Base-by-base conservation (phyloP, 441 rosid genomes). In the Oxalis stricta region DNA sequence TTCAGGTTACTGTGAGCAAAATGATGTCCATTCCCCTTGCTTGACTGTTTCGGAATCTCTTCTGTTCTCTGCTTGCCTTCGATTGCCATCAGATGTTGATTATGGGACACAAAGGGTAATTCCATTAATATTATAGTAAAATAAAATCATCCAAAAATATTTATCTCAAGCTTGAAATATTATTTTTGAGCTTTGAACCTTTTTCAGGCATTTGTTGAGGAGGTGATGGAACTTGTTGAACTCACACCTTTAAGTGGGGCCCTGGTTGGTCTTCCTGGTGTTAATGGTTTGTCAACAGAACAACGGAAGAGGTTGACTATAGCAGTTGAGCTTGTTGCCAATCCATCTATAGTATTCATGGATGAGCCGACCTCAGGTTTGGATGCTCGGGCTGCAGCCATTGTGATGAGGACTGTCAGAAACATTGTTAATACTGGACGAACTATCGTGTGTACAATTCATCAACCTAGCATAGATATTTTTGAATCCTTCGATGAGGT, bases 401-500 rank as follows among this genome's bases (percentile, higher is more conserved):
- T 85, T 63, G 97, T 89, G 48, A 89, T 89, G 97, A 77, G 97
- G 65, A 89, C 97, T 52, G 97, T 89, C 38, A 89, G 97, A 61
- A 89, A 89, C 52, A 85, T 82, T 45, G 97, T 85, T 21, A 89
- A 89, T 62, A 89, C 97, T 0, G 97, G 96, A 21, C 67, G 97
- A 40, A 88, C 97, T 38, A 88, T 88, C 37, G 97, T 88, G 41
- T 88, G 97, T 77, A 88, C 97, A 14, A 88, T 88, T 52, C 95
- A 88, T 71, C 97, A 88, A 63, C 95, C 97, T 22, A 88, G 97
- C 72, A 77, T 84, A 54, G 95, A 88, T 70, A 84, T 88, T 43
- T 84, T 89, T 60, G 97, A 89, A 56, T 85, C 97, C 26, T 89
- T 89, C 50, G 97, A 89, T 49, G 97, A 89, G 94, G 97, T 89